These are phyloP conservation scores for Hanseniaspora hatyaiensis DNA, from an alignment of 805 yeast genomes.

Conservation along the genomic window DNA sequence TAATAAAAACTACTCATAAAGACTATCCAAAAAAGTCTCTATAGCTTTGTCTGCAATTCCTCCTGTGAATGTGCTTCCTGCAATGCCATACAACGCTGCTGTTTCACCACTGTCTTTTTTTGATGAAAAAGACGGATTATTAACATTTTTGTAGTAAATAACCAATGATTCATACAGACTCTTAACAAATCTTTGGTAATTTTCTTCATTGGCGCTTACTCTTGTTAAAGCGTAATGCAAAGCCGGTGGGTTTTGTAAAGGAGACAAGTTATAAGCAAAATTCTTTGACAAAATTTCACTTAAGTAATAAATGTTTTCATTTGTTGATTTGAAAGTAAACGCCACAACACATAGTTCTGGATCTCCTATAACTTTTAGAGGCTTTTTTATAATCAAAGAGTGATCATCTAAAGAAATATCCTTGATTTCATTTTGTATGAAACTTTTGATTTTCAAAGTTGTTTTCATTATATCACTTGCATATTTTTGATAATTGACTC, in stretches of 20 bases:
- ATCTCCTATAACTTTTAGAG: constrained; percentile 63
- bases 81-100: constrained; percentile 88
- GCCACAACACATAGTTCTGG: constrained; percentile 71
- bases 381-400: not conserved
- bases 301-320: constrained; percentile 39
- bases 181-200: not conserved
- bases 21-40: constrained; percentile 66
- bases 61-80: constrained; percentile 74
- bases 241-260: constrained; percentile 84
- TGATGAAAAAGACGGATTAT: constrained; percentile 20
- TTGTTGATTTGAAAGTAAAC: constrained; percentile 30
- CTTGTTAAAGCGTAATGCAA: constrained; percentile 80
- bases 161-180: constrained; percentile 34
- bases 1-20: constrained; percentile 40
- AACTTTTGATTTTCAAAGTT: constrained; percentile 44
- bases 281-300: constrained; percentile 55
- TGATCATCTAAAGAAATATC: not conserved
- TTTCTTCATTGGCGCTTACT: constrained; percentile 26
- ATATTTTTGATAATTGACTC: constrained; percentile 61
- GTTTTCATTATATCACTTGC: constrained; percentile 58
- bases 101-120: constrained; percentile 43
- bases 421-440: constrained; percentile 35
- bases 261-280: constrained; percentile 78
- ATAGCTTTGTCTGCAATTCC: constrained; percentile 75
- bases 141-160: constrained; percentile 8